Conservation (phyloP, 1,284 basidiomycete species). For the Schizopora paradoxa region DNA sequence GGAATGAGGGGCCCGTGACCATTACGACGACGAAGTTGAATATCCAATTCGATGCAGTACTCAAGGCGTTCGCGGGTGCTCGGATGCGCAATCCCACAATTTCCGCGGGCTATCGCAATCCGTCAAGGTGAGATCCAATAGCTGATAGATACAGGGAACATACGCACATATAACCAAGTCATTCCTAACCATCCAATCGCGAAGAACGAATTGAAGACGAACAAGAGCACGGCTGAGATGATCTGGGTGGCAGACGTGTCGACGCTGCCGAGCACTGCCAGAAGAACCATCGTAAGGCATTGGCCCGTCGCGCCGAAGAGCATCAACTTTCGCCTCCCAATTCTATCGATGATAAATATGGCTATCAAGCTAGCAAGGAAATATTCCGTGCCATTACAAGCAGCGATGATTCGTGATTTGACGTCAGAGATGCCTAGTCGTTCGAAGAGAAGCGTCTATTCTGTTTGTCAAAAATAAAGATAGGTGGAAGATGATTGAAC, state of each 20-base stretch:
- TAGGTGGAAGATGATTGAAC: not conserved
- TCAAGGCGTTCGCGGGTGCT: constrained; percentile 62
- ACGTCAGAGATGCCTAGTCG: constrained; percentile 54
- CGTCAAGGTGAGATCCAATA: not conserved
- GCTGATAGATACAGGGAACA: not conserved
- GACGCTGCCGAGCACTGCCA: constrained; percentile 49
- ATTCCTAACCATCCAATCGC: constrained; percentile 70
- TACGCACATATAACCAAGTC: constrained; percentile 60
- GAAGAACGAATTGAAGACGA: constrained; percentile 68
- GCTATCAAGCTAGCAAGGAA: constrained; percentile 58
- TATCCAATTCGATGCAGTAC: constrained; percentile 65
- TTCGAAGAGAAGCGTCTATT: constrained; percentile 52
- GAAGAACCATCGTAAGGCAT: constrained; percentile 53
- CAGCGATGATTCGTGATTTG: constrained; percentile 61
- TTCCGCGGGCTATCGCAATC: constrained; percentile 48
- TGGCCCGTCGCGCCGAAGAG: constrained; percentile 66
- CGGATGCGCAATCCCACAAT: constrained; percentile 58
- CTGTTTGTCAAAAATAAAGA: constrained; percentile 4
- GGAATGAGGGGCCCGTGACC: constrained; percentile 61
- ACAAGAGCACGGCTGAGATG: constrained; percentile 55
- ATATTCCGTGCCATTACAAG: constrained; percentile 67
- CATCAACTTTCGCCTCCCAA: constrained; percentile 64
- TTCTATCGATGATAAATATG: constrained; percentile 53
- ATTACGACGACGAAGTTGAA: constrained; percentile 66
- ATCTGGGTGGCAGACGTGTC: constrained; percentile 43